Evolutionary conservation across 2,329 filamentous ascomycete species (phyloP), one percentile per base, ranked within the genome.

Genomic region (Zymoseptoria pseudotritici): DNA sequence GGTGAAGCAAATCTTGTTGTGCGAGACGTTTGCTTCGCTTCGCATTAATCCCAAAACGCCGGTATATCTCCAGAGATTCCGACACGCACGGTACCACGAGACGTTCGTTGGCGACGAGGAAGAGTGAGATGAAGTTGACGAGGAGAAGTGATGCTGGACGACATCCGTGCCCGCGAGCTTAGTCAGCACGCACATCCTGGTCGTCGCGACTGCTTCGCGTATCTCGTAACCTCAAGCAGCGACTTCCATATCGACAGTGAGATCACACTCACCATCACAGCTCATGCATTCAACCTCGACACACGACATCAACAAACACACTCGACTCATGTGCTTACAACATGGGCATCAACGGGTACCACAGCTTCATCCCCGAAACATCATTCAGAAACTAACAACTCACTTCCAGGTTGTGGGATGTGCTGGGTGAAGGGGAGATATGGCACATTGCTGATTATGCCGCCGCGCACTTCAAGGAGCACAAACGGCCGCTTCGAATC

Each of bases 401-500:
- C 36, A 46, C 36, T 24, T 2, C 11, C 53, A 68, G 66, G 11
- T 56, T 78, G 1, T 78, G 74, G 74, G 70, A 75, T 11, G 65
- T 74, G 9, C 68, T 78, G 19, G 73, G 72, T 22, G 68, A 73
- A 4, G 74, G 76, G 20, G 69, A 73, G 46, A 64, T 71, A 49
- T 59, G 69, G 6, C 66, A 68, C 2, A 66, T 76, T 31, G 76
- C 74, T 4, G 67, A 76, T 36, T 70, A 76, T 24, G 72, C 76
- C 1, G 69, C 75, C 31, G 67, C 74, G 1, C 74, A 76, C 58
- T 74, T 72, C 59, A 62, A 66, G 29, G 56, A 62, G 36, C 66
- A 74, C 65, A 69, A 69, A 31, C 70, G 72, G 21, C 74, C 76
- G 6, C 66, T 78, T 1, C 63, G 73, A 9, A 74, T 79, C 29